phyloP scores from a whole-genome alignment of 352 stramenopile species.

The Phytophthora ohioensis region DNA sequence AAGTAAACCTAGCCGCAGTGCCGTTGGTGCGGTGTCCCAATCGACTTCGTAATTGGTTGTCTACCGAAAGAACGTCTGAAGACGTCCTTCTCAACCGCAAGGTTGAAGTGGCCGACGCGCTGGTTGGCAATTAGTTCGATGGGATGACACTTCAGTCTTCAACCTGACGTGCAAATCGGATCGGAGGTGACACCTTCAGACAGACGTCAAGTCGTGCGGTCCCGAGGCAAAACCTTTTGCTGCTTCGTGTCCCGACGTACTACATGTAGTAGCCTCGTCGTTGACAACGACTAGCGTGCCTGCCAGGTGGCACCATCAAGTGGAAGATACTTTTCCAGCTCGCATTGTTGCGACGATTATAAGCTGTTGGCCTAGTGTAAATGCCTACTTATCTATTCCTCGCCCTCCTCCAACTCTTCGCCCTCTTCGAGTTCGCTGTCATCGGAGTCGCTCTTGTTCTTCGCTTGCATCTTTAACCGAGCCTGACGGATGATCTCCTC shows the following conservation, averaged over 20 bases:
- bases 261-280: not conserved
- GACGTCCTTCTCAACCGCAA: not conserved
- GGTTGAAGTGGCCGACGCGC: not conserved
- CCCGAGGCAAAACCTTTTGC: not conserved
- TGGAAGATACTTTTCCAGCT: slow-evolving; percentile 19
- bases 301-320: slow-evolving; percentile 1
- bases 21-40: not conserved
- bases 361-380: not conserved
- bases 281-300: slow-evolving; percentile 8
- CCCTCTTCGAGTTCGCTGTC: slow-evolving; percentile 72
- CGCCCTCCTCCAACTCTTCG: slow-evolving; percentile 58
- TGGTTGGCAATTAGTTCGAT: too few species aligned
- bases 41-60: too few species aligned
- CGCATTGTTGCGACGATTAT: slow-evolving; percentile 15
- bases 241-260: slow-evolving; percentile 8
- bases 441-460: slow-evolving; percentile 37
- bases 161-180: slow-evolving; percentile 7
- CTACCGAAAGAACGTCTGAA: not conserved
- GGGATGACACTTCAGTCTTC: not conserved
- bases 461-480: slow-evolving; percentile 62
- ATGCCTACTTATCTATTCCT: slow-evolving; percentile 30
- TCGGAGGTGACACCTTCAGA: slow-evolving; percentile 3
- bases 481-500: slow-evolving; percentile 81
- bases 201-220: not conserved
- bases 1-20: not conserved